Evolutionary conservation across 1,284 basidiomycete genomes (phyloP), one percentile per base, ranked within the genome.

Genomic region (Sphagnurus paluster): DNA sequence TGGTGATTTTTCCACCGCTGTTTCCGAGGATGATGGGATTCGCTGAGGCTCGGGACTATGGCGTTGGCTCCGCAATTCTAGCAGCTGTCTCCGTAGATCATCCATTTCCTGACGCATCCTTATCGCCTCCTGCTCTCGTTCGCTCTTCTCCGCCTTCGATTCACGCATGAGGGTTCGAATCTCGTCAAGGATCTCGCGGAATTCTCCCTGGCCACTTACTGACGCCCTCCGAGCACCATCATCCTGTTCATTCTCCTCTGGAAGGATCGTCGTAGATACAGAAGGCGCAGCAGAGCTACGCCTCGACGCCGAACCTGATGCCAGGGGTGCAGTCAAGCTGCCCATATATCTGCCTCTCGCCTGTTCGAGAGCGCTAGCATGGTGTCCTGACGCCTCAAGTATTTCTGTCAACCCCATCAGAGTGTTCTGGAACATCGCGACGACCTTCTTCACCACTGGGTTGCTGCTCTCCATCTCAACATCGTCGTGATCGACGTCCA

Each of bases 31-130:
- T 34, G 8, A n/a, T 8, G 3, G 25, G 19, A 24, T 26, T 9
- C 2, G 20, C 24, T 23, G 26, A 21, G 8, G n/a, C 5, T 35
- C 39, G 14, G 23, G 38, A 11, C 10, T 17, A 8, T 13, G 20
- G 16, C 20, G 14, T 28, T 14, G 35, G n/a, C 38, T 9, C 21
- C 48, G 41, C 3, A 53, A 36, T 10, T 17, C 11, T 35, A 38
- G 14, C 11, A 53, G 35, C 9, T 42, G 42, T 37, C 11, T 50
- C 32, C 40, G 41, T 42, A 53, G 14, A 17, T 43, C 45, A 4
- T 53, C 45, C 13, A 53, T 29, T 36, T 53, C 52, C n/a, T n/a
- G 4, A 8, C 43, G 42, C 42, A 53, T 48, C 16, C 19, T 40
- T 11, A 11, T 44, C 11, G 36, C 42, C 30, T 44, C 48, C 11